Conservation (phyloP, 2,329 filamentous ascomycete genomes). For the Aspergillus proliferans region DNA sequence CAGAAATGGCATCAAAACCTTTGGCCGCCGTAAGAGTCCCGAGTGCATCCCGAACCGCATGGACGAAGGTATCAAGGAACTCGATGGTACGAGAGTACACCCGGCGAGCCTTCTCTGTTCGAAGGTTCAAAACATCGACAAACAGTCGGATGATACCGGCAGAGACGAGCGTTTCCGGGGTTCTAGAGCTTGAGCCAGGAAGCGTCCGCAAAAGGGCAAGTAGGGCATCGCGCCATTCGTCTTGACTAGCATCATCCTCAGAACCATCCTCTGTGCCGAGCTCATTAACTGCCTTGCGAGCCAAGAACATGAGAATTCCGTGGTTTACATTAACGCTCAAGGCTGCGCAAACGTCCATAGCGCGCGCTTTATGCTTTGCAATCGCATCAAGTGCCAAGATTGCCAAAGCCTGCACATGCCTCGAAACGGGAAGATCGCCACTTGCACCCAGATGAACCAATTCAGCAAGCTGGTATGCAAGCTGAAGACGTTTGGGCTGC, state of each 20-base stretch:
- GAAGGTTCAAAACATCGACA: slow-evolving; percentile 77
- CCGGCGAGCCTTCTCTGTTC: slow-evolving; percentile 73
- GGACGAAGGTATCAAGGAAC: slow-evolving; percentile 83
- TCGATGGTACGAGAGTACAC: slow-evolving; percentile 77
- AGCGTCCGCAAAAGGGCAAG: slow-evolving; percentile 84
- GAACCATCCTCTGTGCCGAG: slow-evolving; percentile 58
- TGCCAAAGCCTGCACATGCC: slow-evolving; percentile 74
- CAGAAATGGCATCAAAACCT: slow-evolving; percentile 85
- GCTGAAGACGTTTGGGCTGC: slow-evolving; percentile 79
- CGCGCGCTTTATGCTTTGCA: slow-evolving; percentile 68
- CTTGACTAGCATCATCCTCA: slow-evolving; percentile 59
- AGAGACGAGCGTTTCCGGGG: slow-evolving; percentile 76
- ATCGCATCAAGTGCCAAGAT: slow-evolving; percentile 80
- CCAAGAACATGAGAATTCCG: slow-evolving; percentile 85
- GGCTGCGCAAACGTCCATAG: slow-evolving; percentile 78
- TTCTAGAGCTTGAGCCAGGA: slow-evolving; percentile 62
- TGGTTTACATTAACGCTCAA: slow-evolving; percentile 94
- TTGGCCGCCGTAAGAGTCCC: slow-evolving; percentile 72
- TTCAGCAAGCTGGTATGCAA: slow-evolving; percentile 88
- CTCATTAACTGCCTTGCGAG: slow-evolving; percentile 81
- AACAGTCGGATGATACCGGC: slow-evolving; percentile 86
- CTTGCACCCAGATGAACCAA: slow-evolving; percentile 77
- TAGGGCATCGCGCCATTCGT: slow-evolving; percentile 84
- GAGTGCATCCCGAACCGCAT: slow-evolving; percentile 78
- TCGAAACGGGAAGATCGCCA: slow-evolving; percentile 61